phyloP scores from a whole-genome alignment of 108 stramenopile species.

The Parmales sp. region DNA sequence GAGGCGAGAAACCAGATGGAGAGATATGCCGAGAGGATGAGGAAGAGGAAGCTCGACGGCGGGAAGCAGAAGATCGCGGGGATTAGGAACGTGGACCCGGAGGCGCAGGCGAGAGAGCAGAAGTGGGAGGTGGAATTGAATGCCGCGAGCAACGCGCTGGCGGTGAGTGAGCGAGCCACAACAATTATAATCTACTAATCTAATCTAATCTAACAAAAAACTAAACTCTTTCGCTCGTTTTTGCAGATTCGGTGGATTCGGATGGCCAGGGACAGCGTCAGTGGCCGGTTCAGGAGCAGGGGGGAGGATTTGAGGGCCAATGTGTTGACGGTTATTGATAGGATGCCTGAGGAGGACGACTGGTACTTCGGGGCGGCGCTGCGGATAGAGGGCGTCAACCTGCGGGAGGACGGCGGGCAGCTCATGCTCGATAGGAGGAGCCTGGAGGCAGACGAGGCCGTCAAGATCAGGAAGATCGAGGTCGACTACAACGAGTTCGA shows the following conservation, averaged over 20 bases:
- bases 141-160: conserved; percentile 30
- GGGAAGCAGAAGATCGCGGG: conserved; percentile 8
- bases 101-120: neutral
- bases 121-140: conserved; percentile 14
- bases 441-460: conserved; percentile 37
- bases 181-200: no score
- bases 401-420: conserved; percentile 17
- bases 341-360: conserved; percentile 41
- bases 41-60: conserved; percentile 28
- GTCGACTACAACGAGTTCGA: conserved; percentile 32
- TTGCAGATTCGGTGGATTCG: conserved; percentile 38
- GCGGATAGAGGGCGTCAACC: conserved; percentile 30
- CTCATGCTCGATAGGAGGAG: conserved; percentile 24
- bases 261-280: conserved; percentile 22
- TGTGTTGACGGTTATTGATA: neutral
- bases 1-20: conserved; percentile 37
- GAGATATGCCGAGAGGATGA: conserved; percentile 49
- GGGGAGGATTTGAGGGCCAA: conserved; percentile 17
- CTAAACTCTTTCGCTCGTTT: no score
- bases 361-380: conserved; percentile 48
- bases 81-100: neutral
- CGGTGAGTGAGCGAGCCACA: no score
- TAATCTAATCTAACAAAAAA: no score
- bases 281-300: neutral
- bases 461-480: conserved; percentile 38